These are phyloP conservation scores for Phytopythium ostracodes DNA, from an alignment of 352 stramenopile species.

Conservation along the genomic window DNA sequence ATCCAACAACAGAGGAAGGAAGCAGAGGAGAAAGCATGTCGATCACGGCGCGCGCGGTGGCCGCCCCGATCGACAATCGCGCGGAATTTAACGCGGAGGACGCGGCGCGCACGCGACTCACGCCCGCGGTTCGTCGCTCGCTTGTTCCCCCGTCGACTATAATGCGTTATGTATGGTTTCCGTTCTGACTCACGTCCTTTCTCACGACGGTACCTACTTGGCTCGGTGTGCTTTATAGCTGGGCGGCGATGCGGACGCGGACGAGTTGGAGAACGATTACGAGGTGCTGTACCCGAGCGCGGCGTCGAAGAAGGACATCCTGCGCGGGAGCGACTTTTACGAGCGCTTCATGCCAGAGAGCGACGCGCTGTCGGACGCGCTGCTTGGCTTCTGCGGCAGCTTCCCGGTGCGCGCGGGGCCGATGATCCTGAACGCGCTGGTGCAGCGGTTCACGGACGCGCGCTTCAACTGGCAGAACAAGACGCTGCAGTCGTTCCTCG, in stretches of 20 bases:
- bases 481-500: conserved; percentile 82
- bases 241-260: conserved; percentile 16
- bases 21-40: background rate
- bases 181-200: background rate
- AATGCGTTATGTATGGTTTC: background rate
- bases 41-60: background rate
- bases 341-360: conserved; percentile 40
- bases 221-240: background rate
- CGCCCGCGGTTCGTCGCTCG: background rate
- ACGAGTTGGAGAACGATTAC: conserved; percentile 35
- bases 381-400: conserved; percentile 60
- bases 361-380: conserved; percentile 45
- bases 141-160: background rate
- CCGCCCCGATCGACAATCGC: background rate
- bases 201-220: background rate
- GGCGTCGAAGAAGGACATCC: conserved; percentile 33
- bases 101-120: background rate
- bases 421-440: conserved; percentile 38
- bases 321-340: conserved; percentile 54
- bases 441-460: conserved; percentile 65
- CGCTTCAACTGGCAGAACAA: conserved; percentile 82
- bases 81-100: background rate
- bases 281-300: conserved; percentile 53
- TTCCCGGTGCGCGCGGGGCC: conserved; percentile 49
- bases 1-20: background rate